Conservation (phyloP, 192 early-diverging fungal species). For the Phlyctochytrium planicorne region DNA sequence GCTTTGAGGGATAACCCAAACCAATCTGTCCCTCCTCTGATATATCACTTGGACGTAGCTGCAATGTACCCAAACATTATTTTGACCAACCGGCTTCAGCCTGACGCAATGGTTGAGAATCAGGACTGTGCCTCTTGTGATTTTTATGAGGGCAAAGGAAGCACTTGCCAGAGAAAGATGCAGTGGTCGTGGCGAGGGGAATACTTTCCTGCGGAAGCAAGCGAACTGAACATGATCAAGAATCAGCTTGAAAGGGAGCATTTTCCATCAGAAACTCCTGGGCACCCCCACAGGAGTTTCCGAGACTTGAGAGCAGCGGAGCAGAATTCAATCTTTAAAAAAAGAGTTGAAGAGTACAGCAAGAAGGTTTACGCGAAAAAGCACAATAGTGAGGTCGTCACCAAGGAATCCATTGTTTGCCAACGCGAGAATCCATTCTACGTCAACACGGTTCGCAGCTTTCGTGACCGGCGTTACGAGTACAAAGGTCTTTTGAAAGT, state of each 20-base stretch:
- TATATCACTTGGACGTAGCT: constrained; percentile 99
- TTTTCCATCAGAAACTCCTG: constrained; percentile 65
- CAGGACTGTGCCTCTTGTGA: constrained; percentile 88
- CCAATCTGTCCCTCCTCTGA: constrained; percentile 74
- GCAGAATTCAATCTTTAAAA: constrained; percentile 69
- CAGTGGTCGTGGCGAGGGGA: constrained; percentile 98
- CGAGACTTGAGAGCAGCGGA: constrained; percentile 67
- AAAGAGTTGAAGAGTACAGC: constrained; percentile 83
- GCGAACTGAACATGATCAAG: constrained; percentile 89
- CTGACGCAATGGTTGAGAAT: constrained; percentile 92
- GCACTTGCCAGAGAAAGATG: constrained; percentile 90
- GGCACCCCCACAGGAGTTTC: constrained; percentile 51
- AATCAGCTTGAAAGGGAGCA: constrained; percentile 79
- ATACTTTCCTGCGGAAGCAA: constrained; percentile 84
- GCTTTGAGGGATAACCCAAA: constrained; percentile 80
- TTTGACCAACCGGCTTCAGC: constrained; percentile 95
- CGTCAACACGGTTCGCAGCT: constrained; percentile 91
- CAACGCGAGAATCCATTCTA: constrained; percentile 99
- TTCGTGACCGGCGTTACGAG: constrained; percentile 97
- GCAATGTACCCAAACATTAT: constrained; percentile 99
- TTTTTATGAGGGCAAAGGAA: constrained; percentile 82
- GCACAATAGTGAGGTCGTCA: constrained; percentile 76
- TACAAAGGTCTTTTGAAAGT: constrained; percentile 93
- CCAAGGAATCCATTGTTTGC: constrained; percentile 88
- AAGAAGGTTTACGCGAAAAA: constrained; percentile 84